Conservation (phyloP, 148 eudicot species). For the Simmondsia chinensis region DNA sequence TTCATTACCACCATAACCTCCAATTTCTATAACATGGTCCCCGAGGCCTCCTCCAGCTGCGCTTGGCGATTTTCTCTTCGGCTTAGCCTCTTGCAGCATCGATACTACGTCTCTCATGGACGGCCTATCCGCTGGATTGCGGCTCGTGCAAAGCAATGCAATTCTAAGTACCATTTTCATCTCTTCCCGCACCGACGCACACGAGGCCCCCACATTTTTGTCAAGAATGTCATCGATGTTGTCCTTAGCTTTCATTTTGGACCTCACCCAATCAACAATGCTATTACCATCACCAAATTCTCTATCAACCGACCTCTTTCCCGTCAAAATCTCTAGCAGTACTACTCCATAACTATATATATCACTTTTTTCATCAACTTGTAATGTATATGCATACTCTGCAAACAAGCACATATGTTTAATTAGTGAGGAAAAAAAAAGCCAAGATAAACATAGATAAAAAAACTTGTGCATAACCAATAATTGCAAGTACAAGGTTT, state of each 20-base stretch:
- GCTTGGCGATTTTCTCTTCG: constrained; percentile 55
- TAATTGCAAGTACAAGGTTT: too few species aligned
- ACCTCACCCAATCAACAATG: constrained; percentile 80
- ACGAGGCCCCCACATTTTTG: constrained; percentile 71
- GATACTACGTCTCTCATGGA: constrained; percentile 96
- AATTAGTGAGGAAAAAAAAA: neutral
- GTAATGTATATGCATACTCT: constrained; percentile 92
- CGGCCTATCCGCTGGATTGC: constrained; percentile 75
- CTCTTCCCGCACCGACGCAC: constrained; percentile 66
- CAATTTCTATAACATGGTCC: constrained; percentile 26
- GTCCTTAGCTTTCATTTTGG: constrained; percentile 49
- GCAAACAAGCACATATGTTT: constrained; percentile 3
- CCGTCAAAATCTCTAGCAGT: constrained; percentile 61
- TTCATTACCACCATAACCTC: constrained; percentile 6
- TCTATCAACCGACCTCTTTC: constrained; percentile 63
- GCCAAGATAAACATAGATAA: neutral
- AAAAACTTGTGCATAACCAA: too few species aligned
- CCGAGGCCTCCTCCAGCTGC: constrained; percentile 15
- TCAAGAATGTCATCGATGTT: constrained; percentile 55
- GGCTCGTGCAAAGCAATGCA: constrained; percentile 84
- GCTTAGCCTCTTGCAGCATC: constrained; percentile 89
- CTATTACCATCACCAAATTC: constrained; percentile 90
- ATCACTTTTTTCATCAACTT: constrained; percentile 96
- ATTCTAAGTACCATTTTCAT: constrained; percentile 68
- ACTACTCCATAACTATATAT: constrained; percentile 91